phyloP scores from a whole-genome alignment of 2,329 filamentous ascomycete genomes.

The Botrytis cinerea region DNA sequence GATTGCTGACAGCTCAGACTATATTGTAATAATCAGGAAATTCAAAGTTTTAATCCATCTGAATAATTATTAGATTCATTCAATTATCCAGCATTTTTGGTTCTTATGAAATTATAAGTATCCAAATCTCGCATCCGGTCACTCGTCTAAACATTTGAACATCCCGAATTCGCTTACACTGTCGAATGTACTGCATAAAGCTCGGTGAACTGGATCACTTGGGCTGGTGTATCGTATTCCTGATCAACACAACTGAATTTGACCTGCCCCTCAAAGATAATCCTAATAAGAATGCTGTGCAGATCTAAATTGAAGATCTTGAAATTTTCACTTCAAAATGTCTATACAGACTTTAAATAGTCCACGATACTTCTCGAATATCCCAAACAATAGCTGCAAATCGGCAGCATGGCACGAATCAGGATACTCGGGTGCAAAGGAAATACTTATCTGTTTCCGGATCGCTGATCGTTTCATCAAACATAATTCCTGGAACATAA shows the following conservation, averaged over 20 bases:
- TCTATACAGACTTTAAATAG: too few relatives aligned
- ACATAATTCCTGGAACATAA: not conserved
- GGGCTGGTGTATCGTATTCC: too few relatives aligned
- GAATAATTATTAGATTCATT: accelerated
- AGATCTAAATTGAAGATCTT: not conserved
- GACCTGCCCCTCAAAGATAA: too few relatives aligned
- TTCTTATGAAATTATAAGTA: not conserved
- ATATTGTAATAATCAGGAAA: not conserved
- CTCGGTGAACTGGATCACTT: not conserved
- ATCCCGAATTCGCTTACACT: not conserved
- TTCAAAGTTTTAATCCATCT: accelerated
- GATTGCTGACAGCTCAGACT: not conserved
- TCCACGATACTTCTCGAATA: too few relatives aligned
- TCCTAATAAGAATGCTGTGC: not conserved
- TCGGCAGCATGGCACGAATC: too few relatives aligned
- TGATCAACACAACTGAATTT: too few relatives aligned
- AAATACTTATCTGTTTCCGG: too few relatives aligned
- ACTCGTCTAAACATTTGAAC: not conserved
- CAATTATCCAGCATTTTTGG: not conserved
- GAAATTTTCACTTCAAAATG: not conserved
- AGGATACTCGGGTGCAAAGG: too few relatives aligned
- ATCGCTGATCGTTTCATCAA: not conserved
- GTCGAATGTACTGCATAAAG: not conserved
- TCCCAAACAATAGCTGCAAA: too few relatives aligned
- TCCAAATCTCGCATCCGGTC: not conserved